Base-by-base conservation (phyloP, 2,329 filamentous ascomycete genomes). In the Clonostachys solani region DNA sequence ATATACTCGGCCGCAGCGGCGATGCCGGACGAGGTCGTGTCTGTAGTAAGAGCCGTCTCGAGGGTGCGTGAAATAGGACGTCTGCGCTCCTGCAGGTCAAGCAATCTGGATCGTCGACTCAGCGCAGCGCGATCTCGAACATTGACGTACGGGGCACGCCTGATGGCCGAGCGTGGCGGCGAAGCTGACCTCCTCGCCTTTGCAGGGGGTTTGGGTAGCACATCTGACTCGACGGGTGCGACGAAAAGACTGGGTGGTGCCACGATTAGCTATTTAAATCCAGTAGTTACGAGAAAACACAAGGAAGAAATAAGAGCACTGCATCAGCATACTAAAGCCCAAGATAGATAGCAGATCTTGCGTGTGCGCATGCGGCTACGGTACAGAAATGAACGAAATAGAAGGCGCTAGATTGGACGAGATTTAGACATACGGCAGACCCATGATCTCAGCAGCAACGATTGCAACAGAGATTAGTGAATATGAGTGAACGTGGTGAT, bases 191-290 rank as follows among this genome's bases (percentile, higher is more conserved):
- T 53, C 44, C 44, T 38, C 50, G 49, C 65, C 72, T 36, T 56
- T 54, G 23, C 62, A 51, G 34, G 63, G 46, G 33, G 13, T 52
- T 71, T 72, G 42, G 60, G 54, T 13, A 62, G 55, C 41, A 72
- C 47, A 50, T 74, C 70, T 43, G 72, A 72, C 53, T 73, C 68
- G 52, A 72, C 65, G 34, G 70, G 71, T 36, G 72, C 69, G 46
- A 74, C 57, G 52, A 74, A 77, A 33, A 76, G 60, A 52, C 74
- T 77, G 23, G 8, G 23, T 29, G 23, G 23, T 29, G 23, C 23
- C 23, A 29, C 23, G 23, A 29, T 29, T 29, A 29, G 23, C 9
- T 6, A 29, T 10, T 29, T 29, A 29, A 10, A 29, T 29, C 9
- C 9, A 29, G 23, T 29, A 29, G 23, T 10, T 9, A 10, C 6